These are phyloP conservation scores for Rhizophagus sp. DNA, from an alignment of 192 early-diverging fungal species.

Conservation along the genomic window DNA sequence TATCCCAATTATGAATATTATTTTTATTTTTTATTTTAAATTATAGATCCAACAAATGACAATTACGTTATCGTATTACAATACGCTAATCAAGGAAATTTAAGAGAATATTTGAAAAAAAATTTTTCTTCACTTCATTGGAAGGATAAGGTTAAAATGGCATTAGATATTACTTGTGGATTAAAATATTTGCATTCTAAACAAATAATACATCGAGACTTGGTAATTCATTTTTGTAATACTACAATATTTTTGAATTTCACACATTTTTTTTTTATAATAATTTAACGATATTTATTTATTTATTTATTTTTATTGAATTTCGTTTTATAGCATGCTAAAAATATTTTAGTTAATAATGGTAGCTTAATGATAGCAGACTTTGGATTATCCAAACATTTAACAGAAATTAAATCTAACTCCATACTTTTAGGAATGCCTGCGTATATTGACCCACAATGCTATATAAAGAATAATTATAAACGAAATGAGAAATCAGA, in stretches of 20 bases:
- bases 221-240: background rate
- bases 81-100: slow-evolving; percentile 10
- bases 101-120: slow-evolving; percentile 18
- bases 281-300: background rate
- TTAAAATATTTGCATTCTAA: background rate
- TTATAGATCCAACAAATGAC: background rate
- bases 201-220: slow-evolving; percentile 15
- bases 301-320: background rate
- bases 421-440: background rate
- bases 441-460: slow-evolving; percentile 8
- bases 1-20: too few relatives aligned
- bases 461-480: background rate
- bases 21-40: background rate
- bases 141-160: background rate
- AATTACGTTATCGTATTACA: background rate
- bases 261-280: too few relatives aligned
- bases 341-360: slow-evolving; percentile 22
- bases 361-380: slow-evolving; percentile 13
- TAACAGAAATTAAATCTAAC: background rate
- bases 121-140: background rate
- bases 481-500: slow-evolving; percentile 37
- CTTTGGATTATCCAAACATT: slow-evolving; percentile 7
- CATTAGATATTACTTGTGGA: slow-evolving; percentile 9
- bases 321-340: slow-evolving; percentile 3
- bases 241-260: too few relatives aligned